Base-by-base conservation (phyloP, 192 early-diverging fungal species). In the Backusella parvicylindrica region DNA sequence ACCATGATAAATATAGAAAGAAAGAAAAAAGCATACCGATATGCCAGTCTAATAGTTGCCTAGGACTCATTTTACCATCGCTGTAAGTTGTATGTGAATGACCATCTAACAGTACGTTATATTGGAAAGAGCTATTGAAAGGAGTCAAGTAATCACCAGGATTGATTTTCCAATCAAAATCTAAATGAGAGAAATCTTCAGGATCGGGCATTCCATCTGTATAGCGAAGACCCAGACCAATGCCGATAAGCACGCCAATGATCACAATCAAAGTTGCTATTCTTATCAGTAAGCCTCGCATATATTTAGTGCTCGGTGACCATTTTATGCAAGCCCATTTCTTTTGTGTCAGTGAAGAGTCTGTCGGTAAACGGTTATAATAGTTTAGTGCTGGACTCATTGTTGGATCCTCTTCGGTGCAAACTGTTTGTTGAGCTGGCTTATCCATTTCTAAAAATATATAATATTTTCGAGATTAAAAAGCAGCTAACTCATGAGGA, bases 1-100 rank as follows among this genome's bases (percentile, higher is more conserved):
- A 4, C 1, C n/a, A 50, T 41, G 3, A 9, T 63, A 15, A 15
- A 16, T n/a, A n/a, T n/a, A 56, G 37, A 13, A 21, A 26, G 7
- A 2, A 5, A 12, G 11, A 6, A 23, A 26, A 15, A 7, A 33
- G n/a, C 81, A 74, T 80, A 90, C 88, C 88, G 3, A 87, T 86
- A 74, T 86, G 82, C 80, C 88, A 93, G 28, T 91, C 84, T 21
- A 93, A 64, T 3, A 91, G 66, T 28, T 89, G 85, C 73, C 86
- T 81, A 0, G 85, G 80, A 15, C 80, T 81, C 80, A 93, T 87
- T 23, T 79, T 71, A 0, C 92, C 92, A 65, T 91, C 92, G 8
- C 88, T 89, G 40, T 84, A 77, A 0, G 78, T 89, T 16, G 92
- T 83, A 77, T 93, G 92, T 1, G 86, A 77, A 78, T 93, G 92